A percentile compares a stretch with the other conserved stretches of the same genome.
Conservation (phyloP, 2,329 filamentous ascomycete species). For the Colletotrichum salicis region DNA sequence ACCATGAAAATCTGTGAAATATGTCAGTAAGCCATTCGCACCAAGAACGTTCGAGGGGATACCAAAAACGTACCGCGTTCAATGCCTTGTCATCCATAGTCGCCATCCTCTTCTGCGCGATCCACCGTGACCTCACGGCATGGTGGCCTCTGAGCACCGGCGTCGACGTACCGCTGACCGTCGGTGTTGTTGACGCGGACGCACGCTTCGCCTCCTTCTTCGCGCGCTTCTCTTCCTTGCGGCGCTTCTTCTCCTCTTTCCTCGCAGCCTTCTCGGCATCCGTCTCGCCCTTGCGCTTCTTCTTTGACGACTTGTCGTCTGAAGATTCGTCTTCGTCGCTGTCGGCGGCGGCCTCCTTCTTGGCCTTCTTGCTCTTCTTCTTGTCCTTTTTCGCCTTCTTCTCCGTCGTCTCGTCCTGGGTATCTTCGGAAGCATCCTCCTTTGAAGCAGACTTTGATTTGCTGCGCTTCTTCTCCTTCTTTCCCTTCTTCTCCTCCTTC, state of each 20-base stretch:
- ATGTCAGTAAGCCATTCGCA: slow-evolving; percentile 36
- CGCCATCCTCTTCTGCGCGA: slow-evolving; percentile 87
- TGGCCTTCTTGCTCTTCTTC: slow-evolving; percentile 40
- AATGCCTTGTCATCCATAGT: slow-evolving; percentile 83
- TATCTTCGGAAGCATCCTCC: slow-evolving; percentile 41
- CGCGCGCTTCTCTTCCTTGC: slow-evolving; percentile 53
- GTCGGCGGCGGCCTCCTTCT: slow-evolving; percentile 50
- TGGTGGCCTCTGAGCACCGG: slow-evolving; percentile 68
- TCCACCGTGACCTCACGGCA: slow-evolving; percentile 81
- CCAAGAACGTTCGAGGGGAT: neutral
- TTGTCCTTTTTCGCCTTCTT: slow-evolving; percentile 41
- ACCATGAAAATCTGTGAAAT: slow-evolving; percentile 74
- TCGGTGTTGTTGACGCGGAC: slow-evolving; percentile 47
- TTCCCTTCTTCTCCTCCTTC: slow-evolving; percentile 50
- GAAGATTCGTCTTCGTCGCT: slow-evolving; percentile 38
- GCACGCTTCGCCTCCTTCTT: slow-evolving; percentile 46
- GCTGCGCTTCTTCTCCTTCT: slow-evolving; percentile 55
- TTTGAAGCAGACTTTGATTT: slow-evolving; percentile 44
- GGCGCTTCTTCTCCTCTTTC: slow-evolving; percentile 60
- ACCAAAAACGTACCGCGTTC: slow-evolving; percentile 74
- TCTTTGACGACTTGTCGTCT: slow-evolving; percentile 45
- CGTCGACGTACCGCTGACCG: slow-evolving; percentile 57
- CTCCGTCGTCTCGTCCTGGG: slow-evolving; percentile 39
- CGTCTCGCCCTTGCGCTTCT: slow-evolving; percentile 39
- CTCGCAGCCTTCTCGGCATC: slow-evolving; percentile 55